These are phyloP conservation scores for Bacidia rubella DNA, from an alignment of 495 filamentous ascomycete species.

Conservation along the genomic window DNA sequence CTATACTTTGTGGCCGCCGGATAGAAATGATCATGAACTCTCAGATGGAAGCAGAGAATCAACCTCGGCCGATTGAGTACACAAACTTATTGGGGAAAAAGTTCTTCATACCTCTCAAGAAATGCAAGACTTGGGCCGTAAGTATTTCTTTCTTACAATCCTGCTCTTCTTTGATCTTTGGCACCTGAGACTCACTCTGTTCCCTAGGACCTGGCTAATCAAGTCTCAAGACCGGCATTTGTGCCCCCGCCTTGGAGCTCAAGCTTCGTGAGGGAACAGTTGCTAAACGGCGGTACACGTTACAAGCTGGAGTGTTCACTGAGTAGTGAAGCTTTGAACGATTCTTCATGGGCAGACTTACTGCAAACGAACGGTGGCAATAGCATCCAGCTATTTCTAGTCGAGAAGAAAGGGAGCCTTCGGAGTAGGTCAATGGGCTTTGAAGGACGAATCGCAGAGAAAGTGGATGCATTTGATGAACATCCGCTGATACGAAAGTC, in stretches of 20 bases:
- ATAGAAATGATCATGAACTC: not conserved
- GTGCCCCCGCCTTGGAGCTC: not conserved
- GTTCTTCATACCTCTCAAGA: not conserved
- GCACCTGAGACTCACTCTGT: not conserved
- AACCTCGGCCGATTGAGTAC: not conserved
- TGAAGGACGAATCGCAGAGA: no score
- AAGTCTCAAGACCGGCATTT: not conserved
- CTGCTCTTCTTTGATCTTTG: not conserved
- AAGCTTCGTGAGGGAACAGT: not conserved
- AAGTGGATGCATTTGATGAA: no score
- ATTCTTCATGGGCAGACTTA: no score
- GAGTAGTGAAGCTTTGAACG: no score
- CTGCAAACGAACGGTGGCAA: no score
- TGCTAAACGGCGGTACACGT: not conserved
- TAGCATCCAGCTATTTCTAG: no score
- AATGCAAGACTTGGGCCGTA: not conserved
- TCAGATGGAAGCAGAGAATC: not conserved
- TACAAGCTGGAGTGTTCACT: no score
- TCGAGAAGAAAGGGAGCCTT: no score
- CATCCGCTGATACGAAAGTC: no score
- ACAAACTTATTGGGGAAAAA: not conserved
- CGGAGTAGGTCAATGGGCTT: no score
- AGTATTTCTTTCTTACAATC: not conserved
- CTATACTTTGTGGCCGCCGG: not conserved
- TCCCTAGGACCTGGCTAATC: not conserved